phyloP scores from a whole-genome alignment of 1,284 basidiomycete species.

The Cryptococcus sp. region DNA sequence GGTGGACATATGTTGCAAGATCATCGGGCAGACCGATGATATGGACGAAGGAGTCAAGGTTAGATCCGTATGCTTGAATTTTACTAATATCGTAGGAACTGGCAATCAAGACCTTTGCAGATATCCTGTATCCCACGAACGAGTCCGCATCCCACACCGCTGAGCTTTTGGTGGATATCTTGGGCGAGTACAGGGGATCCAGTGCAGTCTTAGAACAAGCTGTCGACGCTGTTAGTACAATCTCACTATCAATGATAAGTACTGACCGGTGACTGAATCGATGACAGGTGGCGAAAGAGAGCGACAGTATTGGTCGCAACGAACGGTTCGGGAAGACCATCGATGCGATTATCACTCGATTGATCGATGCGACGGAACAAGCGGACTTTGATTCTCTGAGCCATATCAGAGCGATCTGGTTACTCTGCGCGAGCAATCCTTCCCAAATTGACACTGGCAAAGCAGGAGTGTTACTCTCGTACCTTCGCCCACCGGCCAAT shows the following conservation, averaged over 20 bases:
- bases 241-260: not conserved
- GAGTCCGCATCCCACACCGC: conserved; percentile 56
- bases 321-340: conserved; percentile 59
- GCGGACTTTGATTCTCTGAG: conserved; percentile 39
- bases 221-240: conserved; percentile 61
- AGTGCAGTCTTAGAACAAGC: conserved; percentile 82
- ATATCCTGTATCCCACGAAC: conserved; percentile 71
- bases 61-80: conserved; percentile 4
- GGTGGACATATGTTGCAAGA: conserved; percentile 76
- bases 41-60: conserved; percentile 88
- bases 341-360: conserved; percentile 77
- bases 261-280: not conserved
- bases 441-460: conserved; percentile 41
- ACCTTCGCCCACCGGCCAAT: conserved; percentile 34
- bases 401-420: conserved; percentile 44
- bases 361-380: conserved; percentile 68
- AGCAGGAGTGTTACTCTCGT: conserved; percentile 36
- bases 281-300: conserved; percentile 22
- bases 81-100: conserved; percentile 62
- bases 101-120: conserved; percentile 81
- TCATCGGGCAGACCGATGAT: conserved; percentile 77
- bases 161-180: conserved; percentile 78
- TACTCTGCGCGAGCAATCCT: conserved; percentile 36
- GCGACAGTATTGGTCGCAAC: conserved; percentile 14
- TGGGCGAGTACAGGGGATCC: conserved; percentile 75